Evolutionary conservation across 306 rosid genomes (phyloP).

Genomic region (Heteromeles arbutifolia): DNA sequence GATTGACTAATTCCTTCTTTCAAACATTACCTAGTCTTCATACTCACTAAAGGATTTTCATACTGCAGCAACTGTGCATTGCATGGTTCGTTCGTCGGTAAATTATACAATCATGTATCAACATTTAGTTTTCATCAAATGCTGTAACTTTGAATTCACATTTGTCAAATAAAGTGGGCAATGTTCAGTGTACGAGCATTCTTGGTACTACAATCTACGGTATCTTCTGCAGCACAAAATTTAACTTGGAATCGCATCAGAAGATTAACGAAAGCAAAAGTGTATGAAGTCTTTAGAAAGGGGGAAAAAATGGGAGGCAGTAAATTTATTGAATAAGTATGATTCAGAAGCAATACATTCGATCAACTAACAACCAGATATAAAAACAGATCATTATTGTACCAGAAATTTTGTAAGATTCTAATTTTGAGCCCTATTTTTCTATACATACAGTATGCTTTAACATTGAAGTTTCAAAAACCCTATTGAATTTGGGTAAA

Average conservation of each 20-base stretch:
- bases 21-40: not conserved
- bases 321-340: not conserved
- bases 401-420: conserved; percentile 22
- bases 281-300: conserved; percentile 4
- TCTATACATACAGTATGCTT: conserved; percentile 31
- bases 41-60: not conserved
- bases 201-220: not conserved
- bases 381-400: conserved; percentile 12
- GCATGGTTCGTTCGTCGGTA: not conserved
- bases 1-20: not conserved
- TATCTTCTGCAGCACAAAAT: not conserved
- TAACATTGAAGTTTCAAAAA: conserved; percentile 26
- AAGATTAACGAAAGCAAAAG: not conserved
- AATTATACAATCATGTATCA: not conserved
- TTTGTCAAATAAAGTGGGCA: not conserved
- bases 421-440: conserved; percentile 26
- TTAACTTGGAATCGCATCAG: not conserved
- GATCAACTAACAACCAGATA: conserved; percentile 20
- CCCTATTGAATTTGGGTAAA: conserved; percentile 8
- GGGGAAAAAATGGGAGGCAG: conserved; percentile 4
- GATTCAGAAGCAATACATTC: not conserved
- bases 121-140: not conserved
- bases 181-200: not conserved
- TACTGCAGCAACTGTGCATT: not conserved
- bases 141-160: not conserved